Conservation (phyloP, 257 asterid species). For the Scutellaria baicalensis region DNA sequence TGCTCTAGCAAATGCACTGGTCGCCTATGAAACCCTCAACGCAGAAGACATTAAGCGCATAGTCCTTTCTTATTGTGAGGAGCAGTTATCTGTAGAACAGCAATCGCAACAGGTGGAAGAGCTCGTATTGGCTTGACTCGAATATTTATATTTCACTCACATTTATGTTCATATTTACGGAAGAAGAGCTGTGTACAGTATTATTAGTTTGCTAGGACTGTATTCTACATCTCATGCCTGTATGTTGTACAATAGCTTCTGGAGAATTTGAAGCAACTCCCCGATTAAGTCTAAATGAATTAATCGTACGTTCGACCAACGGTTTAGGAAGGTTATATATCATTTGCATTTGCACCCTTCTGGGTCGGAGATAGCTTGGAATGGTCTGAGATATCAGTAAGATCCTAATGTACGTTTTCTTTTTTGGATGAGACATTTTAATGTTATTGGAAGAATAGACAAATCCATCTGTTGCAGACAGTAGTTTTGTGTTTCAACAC, state of each 20-base stretch:
- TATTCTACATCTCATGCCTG: background rate
- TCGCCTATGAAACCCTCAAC: conserved; percentile 72
- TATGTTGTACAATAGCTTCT: conserved; percentile 24
- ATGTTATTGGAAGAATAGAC: too few relatives aligned
- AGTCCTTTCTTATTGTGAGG: conserved; percentile 46
- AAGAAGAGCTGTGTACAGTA: conserved; percentile 33
- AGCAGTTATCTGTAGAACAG: conserved; percentile 8
- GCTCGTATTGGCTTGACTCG: conserved; percentile 60
- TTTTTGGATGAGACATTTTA: too few relatives aligned
- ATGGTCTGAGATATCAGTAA: too few relatives aligned
- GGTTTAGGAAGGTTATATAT: background rate
- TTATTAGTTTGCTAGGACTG: conserved; percentile 8
- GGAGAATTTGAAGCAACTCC: conserved; percentile 4
- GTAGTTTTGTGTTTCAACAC: too few relatives aligned
- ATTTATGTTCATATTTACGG: background rate
- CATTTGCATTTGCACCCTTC: conserved; percentile 5
- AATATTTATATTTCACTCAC: too few relatives aligned
- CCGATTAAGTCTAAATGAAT: background rate
- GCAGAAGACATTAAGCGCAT: conserved; percentile 72
- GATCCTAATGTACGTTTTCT: too few relatives aligned
- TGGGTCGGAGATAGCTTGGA: background rate
- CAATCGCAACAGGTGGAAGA: conserved; percentile 50
- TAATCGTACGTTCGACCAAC: background rate
- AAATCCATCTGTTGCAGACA: too few relatives aligned
- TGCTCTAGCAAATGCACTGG: conserved; percentile 77